phyloP scores from a whole-genome alignment of 2,329 filamentous ascomycete genomes.

The Hypoxylon sp. region DNA sequence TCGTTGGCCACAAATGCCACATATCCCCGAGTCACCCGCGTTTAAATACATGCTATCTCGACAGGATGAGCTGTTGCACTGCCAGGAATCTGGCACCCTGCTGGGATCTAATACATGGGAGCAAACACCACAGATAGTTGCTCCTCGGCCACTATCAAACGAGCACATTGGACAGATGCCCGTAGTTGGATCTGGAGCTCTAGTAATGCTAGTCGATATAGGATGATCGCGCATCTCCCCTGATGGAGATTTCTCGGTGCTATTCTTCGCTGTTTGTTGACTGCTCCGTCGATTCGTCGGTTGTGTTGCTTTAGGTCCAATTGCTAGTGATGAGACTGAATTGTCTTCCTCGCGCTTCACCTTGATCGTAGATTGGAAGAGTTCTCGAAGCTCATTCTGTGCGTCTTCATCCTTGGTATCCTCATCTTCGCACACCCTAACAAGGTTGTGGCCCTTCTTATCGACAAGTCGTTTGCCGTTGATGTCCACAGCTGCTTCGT shows the following conservation, averaged over 20 bases:
- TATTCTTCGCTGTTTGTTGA: conserved; percentile 12
- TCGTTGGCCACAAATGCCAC: conserved; percentile 76
- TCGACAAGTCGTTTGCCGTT: conserved; percentile 77
- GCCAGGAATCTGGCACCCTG: conserved; percentile 73
- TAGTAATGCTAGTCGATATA: conserved; percentile 19
- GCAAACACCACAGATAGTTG: conserved; percentile 77
- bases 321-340: conserved; percentile 23
- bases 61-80: conserved; percentile 71
- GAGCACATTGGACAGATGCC: conserved; percentile 76
- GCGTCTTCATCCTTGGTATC: conserved; percentile 68
- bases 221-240: conserved; percentile 22
- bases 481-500: conserved; percentile 71
- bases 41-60: conserved; percentile 74
- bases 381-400: conserved; percentile 76
- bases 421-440: conserved; percentile 84
- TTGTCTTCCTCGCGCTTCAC: conserved; percentile 44
- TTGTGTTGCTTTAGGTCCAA: conserved; percentile 39
- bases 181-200: conserved; percentile 7
- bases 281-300: conserved; percentile 2
- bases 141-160: conserved; percentile 68
- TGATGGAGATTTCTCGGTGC: conserved; percentile 15
- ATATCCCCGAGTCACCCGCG: conserved; percentile 76
- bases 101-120: conserved; percentile 75
- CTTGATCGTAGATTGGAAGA: conserved; percentile 61
- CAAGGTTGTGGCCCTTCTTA: conserved; percentile 74